Percentiles rank a stretch among this genome's conserved stretches.
Evolutionary conservation across 2,329 filamentous ascomycete genomes (phyloP).

Genomic region (Iodosphaeria phyllophila): DNA sequence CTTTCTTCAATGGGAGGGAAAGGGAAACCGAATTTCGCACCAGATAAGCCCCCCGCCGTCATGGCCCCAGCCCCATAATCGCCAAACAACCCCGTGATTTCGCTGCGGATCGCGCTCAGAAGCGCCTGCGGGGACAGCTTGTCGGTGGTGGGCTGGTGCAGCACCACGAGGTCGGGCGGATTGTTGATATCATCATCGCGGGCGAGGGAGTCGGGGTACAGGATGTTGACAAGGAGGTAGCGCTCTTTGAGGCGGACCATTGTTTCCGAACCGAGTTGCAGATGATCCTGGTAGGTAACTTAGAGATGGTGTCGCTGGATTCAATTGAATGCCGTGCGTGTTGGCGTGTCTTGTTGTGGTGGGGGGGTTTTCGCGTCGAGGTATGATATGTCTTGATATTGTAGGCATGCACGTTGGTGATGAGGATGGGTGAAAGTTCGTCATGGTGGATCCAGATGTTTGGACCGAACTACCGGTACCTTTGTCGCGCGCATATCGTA

Average conservation of each 20-base stretch:
- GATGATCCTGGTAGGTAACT: no score
- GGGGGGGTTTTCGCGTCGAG: no score
- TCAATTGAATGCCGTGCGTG: no score
- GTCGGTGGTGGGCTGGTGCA: slow-evolving; percentile 64
- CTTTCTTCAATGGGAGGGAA: neutral
- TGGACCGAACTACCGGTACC: no score
- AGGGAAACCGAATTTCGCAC: slow-evolving; percentile 22
- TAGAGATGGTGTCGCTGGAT: no score
- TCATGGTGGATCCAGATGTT: no score
- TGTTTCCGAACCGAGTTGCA: no score
- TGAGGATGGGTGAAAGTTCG: no score
- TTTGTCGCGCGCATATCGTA: no score
- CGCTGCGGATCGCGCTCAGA: slow-evolving; percentile 48
- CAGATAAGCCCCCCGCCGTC: slow-evolving; percentile 41
- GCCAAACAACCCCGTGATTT: slow-evolving; percentile 60
- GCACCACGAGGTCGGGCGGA: slow-evolving; percentile 44
- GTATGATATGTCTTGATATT: no score
- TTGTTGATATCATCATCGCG: slow-evolving; percentile 21
- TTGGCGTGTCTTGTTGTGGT: no score
- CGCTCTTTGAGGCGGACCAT: slow-evolving; percentile 97
- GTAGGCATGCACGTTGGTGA: no score
- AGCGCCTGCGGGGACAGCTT: slow-evolving; percentile 48
- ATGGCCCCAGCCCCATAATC: slow-evolving; percentile 73
- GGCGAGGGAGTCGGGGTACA: slow-evolving; percentile 73
- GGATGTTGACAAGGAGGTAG: slow-evolving; percentile 85